Evolutionary conservation across 805 yeast genomes (phyloP), one percentile per base, ranked within the genome.

Genomic region (Teunomyces lycoperdinae): DNA sequence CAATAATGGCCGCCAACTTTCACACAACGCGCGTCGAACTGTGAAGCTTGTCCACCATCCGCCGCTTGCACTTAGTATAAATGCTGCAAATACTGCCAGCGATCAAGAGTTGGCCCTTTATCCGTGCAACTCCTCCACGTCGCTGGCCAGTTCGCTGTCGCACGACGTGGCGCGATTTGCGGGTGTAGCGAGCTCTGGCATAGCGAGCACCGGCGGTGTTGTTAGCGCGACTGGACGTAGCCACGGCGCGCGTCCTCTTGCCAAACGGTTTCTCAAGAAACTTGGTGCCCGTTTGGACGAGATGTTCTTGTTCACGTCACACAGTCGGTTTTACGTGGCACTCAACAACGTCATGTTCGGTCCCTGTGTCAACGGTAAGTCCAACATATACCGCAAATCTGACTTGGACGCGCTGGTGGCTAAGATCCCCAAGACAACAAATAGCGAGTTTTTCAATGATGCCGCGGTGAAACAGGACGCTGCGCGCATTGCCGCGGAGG

Each of bases 361-460:
- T 0, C 95, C 96, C 0, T 89, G 97, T 66, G 94, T 89, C 38
- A 89, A 87, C 72, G 97, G 97, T 8, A 89, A 90, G 61, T 86
- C 94, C 7, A 89, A 89, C 58, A 55, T 89, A 44, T 90, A 87
- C 63, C 72, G 91, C 16, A 73, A 81, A 40, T 79, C 87, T 0
- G 86, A 79, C 46, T 66, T 89, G 24, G 89, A 85, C 61, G 48
- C 46, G 10, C 79, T 88, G 0, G 88, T 84, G 16, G 61, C 68
- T 13, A 60, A 55, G 52, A 66, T 77, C n/a, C 66, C 68, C 7
- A 38, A 27, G 24, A 28, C 44, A 24, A 14, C 47, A 34, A 44
- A 48, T 30, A 44, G 50, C 10, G 48, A 55, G 10, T 71, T 70
- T 53, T 73, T 73, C 55, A 29, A 52, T 31, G 68, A 70, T 29